Percentiles rank a stretch among this genome's conserved stretches.
Evolutionary conservation across 306 rosid species (phyloP).

Genomic region (Luffa acutangula): DNA sequence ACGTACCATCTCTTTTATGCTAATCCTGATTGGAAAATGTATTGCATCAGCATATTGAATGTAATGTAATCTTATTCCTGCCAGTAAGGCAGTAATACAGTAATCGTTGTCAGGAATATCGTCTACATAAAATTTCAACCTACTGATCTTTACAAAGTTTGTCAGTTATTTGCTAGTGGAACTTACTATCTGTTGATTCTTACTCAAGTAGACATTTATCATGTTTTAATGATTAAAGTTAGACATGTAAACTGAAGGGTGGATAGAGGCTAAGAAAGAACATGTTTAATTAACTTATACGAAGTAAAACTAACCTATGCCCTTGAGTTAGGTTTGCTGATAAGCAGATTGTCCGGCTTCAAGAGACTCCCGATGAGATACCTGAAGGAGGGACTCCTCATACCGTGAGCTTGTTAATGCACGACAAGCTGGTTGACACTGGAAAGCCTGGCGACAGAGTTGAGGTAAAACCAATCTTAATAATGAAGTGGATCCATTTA

Average conservation of each 20-base stretch:
- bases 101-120: neutral
- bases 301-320: neutral
- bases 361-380: conserved; percentile 96
- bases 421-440: conserved; percentile 85
- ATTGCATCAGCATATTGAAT: neutral
- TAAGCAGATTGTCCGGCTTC: conserved; percentile 95
- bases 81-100: no score
- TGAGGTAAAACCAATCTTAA: conserved; percentile 49
- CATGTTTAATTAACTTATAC: neutral
- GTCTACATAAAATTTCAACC: neutral
- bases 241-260: neutral
- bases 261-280: neutral
- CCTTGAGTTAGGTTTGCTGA: conserved; percentile 57
- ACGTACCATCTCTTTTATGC: neutral
- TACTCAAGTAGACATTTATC: neutral
- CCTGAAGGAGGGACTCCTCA: conserved; percentile 99
- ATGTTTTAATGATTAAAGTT: neutral
- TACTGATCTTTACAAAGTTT: neutral
- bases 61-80: neutral
- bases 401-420: conserved; percentile 91
- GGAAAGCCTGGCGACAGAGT: conserved; percentile 97
- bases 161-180: neutral
- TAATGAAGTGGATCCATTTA: neutral
- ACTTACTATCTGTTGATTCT: neutral
- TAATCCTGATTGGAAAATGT: neutral